Evolutionary conservation across 306 rosid genomes (phyloP).

Genomic region (Begonia loranthoides): DNA sequence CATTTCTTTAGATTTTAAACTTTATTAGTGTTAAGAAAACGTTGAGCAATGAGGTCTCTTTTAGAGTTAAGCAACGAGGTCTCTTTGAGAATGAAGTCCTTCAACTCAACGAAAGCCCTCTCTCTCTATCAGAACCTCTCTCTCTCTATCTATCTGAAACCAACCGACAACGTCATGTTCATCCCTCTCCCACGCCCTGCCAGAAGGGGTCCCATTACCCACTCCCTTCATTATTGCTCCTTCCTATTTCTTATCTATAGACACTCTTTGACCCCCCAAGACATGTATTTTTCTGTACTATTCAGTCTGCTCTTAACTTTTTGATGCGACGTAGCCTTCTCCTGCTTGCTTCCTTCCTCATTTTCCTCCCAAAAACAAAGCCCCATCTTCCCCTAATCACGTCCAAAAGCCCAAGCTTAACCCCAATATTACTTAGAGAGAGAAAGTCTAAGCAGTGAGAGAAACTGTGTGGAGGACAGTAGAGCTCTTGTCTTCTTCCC

Average conservation of each 20-base stretch:
- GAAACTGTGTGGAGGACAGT: not conserved
- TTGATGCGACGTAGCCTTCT: slow-evolving; percentile 13
- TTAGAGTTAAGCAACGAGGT: no score
- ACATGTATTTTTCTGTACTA: slow-evolving; percentile 13
- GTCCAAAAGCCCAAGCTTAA: not conserved
- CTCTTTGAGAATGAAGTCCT: no score
- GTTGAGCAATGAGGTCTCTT: no score
- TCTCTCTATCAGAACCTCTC: no score
- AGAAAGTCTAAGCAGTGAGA: not conserved
- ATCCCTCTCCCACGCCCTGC: slow-evolving; percentile 60
- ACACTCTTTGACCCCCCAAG: slow-evolving; percentile 5
- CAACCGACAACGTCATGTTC: slow-evolving; percentile 68
- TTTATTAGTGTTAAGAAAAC: no score
- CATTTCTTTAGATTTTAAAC: no score
- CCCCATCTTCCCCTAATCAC: slow-evolving; percentile 21
- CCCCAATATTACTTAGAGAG: not conserved
- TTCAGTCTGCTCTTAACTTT: not conserved
- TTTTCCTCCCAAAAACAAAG: slow-evolving; percentile 1
- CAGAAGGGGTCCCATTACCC: slow-evolving; percentile 31
- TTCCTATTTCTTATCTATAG: slow-evolving; percentile 17
- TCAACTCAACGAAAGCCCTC: no score
- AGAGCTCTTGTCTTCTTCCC: not conserved
- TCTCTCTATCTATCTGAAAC: no score
- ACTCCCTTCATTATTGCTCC: slow-evolving; percentile 31
- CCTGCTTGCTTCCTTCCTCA: not conserved